phyloP scores from a whole-genome alignment of 176 grass and related monocot genomes.

The Eleusine coracana region DNA sequence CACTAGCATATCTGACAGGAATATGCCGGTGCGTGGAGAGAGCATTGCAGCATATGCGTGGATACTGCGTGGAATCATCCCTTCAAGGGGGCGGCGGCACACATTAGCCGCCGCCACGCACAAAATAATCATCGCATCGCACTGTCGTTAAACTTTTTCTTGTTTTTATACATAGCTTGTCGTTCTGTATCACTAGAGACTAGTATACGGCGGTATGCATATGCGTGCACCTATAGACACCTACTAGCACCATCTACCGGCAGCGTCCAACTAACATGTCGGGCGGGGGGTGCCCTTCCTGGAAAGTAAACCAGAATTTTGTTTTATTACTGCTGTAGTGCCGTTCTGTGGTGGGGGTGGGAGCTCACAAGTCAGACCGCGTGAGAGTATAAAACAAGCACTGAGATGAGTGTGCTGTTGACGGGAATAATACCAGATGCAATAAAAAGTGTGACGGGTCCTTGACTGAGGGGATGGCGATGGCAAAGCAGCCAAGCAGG shows the following conservation, averaged over 20 bases:
- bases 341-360: neutral
- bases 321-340: neutral
- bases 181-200: neutral
- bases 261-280: neutral
- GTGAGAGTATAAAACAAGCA: neutral
- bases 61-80: conserved; percentile 11
- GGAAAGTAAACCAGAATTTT: neutral
- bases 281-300: neutral
- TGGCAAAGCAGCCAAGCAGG: too few species aligned
- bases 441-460: too few species aligned
- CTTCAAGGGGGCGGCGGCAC: neutral
- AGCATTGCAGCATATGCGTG: neutral
- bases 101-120: neutral
- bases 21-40: conserved; percentile 18
- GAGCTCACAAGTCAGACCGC: neutral
- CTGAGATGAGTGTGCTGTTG: neutral
- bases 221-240: neutral
- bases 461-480: neutral
- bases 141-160: too few species aligned
- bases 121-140: neutral
- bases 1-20: conserved; percentile 35
- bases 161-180: neutral
- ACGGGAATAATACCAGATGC: neutral
- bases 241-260: neutral
- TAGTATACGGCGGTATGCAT: neutral